Evolutionary conservation across 2,329 filamentous ascomycete genomes (phyloP).

Genomic region (Penicillium decumbens): DNA sequence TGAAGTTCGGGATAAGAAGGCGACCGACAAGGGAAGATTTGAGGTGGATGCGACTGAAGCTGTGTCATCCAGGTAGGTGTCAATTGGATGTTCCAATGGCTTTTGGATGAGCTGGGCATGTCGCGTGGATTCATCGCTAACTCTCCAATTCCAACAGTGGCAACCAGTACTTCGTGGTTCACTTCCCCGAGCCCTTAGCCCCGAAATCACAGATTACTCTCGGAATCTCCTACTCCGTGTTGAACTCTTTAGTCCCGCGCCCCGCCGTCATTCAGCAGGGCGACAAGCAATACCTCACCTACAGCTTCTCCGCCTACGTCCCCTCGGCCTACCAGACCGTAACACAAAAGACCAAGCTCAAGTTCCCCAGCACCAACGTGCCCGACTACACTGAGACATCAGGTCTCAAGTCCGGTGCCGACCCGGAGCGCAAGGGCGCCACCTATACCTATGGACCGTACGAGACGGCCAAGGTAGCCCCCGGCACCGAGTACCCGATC

Average conservation of each 20-base stretch:
- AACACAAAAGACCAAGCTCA: conserved; percentile 97
- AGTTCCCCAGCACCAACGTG: conserved; percentile 71
- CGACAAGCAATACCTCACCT: conserved; percentile 79
- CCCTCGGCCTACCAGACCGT: conserved; percentile 76
- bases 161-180: conserved; percentile 78
- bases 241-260: conserved; percentile 73
- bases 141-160: conserved; percentile 47
- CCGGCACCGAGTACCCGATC: conserved; percentile 67
- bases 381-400: conserved; percentile 79
- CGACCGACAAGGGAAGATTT: conserved; percentile 63
- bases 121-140: conserved; percentile 5
- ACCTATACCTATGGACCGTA: conserved; percentile 91
- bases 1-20: conserved; percentile 90
- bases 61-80: conserved; percentile 49
- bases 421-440: conserved; percentile 76
- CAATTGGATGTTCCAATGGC: conserved; percentile 50
- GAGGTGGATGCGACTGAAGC: conserved; percentile 63
- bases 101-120: conserved; percentile 1
- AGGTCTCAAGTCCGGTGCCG: conserved; percentile 55
- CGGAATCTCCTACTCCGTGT: conserved; percentile 76
- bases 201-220: conserved; percentile 77
- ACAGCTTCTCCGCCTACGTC: conserved; percentile 79
- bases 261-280: conserved; percentile 78
- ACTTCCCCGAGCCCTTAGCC: conserved; percentile 68
- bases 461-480: conserved; percentile 62